A percentile compares a stretch with the other conserved stretches of the same genome.
phyloP scores from a whole-genome alignment of 352 stramenopile genomes.

The Pythium aquatile region DNA sequence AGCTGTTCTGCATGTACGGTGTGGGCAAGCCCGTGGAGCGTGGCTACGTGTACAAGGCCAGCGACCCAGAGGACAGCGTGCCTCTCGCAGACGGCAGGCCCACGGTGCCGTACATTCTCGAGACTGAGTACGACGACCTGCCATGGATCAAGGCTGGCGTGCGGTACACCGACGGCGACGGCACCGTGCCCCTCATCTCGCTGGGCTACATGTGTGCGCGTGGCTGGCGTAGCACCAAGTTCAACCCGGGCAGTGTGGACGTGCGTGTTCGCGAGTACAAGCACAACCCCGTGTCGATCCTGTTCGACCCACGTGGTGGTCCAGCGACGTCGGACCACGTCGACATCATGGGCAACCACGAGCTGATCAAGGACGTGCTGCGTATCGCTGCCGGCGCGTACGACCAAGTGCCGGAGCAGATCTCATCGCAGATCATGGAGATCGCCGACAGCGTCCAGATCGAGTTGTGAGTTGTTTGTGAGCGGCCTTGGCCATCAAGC shows the following conservation, averaged over 20 bases:
- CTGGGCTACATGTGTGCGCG: slow-evolving; percentile 94
- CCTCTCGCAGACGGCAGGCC: slow-evolving; percentile 34
- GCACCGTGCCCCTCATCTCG: slow-evolving; percentile 90
- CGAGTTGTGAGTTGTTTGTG: slow-evolving; percentile 13
- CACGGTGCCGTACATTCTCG: slow-evolving; percentile 63
- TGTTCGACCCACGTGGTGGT: slow-evolving; percentile 68
- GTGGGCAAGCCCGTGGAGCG: slow-evolving; percentile 88
- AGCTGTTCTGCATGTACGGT: slow-evolving; percentile 95
- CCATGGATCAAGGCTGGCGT: slow-evolving; percentile 82
- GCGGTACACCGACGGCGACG: slow-evolving; percentile 90
- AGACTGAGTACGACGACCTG: slow-evolving; percentile 56
- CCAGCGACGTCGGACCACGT: slow-evolving; percentile 90
- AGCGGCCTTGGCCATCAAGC: too few relatives aligned
- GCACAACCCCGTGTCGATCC: slow-evolving; percentile 73
- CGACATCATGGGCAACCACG: slow-evolving; percentile 95
- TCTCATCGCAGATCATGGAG: slow-evolving; percentile 63
- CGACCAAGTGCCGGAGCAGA: slow-evolving; percentile 68
- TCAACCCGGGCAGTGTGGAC: slow-evolving; percentile 88
- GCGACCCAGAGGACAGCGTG: slow-evolving; percentile 37
- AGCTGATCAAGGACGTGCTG: slow-evolving; percentile 80
- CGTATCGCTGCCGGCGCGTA: slow-evolving; percentile 59
- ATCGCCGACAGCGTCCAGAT: slow-evolving; percentile 57
- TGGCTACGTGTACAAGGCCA: slow-evolving; percentile 72
- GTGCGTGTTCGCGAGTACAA: slow-evolving; percentile 82
- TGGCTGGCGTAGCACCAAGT: slow-evolving; percentile 74